Conservation (phyloP, 129 eudicot species). For the Chrysanthemum makinoi region DNA sequence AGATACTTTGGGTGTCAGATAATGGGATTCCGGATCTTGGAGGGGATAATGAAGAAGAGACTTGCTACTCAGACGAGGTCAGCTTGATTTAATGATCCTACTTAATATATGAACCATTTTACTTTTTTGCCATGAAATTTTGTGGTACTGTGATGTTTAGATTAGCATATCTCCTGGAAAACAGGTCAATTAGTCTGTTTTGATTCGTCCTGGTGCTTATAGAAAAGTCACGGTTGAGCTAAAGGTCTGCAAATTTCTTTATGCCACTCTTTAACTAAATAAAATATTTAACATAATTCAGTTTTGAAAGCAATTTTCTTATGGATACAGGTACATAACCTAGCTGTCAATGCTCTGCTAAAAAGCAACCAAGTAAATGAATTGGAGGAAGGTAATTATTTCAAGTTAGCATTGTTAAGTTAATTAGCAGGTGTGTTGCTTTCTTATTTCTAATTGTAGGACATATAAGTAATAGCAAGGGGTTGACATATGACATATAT, state of each 20-base stretch:
- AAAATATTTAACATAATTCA: too few species aligned
- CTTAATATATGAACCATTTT: background rate
- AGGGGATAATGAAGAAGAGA: slow-evolving; percentile 73
- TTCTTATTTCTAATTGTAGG: too few species aligned
- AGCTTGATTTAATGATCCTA: background rate
- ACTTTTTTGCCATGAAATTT: background rate
- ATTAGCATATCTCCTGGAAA: slow-evolving; percentile 12
- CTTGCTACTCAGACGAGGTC: slow-evolving; percentile 89
- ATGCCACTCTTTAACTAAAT: too few species aligned
- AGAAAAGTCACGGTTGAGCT: slow-evolving; percentile 90
- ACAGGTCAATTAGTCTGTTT: slow-evolving; percentile 86
- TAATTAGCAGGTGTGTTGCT: too few species aligned
- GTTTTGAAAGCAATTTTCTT: too few species aligned
- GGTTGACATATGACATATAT: too few species aligned
- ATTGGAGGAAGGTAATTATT: too few species aligned
- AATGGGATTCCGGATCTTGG: slow-evolving; percentile 95
- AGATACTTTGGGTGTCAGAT: slow-evolving; percentile 97
- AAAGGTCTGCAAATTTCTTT: slow-evolving; percentile 48
- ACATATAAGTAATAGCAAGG: too few species aligned
- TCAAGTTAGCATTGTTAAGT: too few species aligned
- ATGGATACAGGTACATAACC: too few species aligned
- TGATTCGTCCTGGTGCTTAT: slow-evolving; percentile 84
- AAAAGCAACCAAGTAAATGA: too few species aligned
- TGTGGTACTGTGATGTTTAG: background rate
- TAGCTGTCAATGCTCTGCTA: too few species aligned